Base-by-base conservation (phyloP, 352 stramenopile species). In the Pythium scleroteichum region DNA sequence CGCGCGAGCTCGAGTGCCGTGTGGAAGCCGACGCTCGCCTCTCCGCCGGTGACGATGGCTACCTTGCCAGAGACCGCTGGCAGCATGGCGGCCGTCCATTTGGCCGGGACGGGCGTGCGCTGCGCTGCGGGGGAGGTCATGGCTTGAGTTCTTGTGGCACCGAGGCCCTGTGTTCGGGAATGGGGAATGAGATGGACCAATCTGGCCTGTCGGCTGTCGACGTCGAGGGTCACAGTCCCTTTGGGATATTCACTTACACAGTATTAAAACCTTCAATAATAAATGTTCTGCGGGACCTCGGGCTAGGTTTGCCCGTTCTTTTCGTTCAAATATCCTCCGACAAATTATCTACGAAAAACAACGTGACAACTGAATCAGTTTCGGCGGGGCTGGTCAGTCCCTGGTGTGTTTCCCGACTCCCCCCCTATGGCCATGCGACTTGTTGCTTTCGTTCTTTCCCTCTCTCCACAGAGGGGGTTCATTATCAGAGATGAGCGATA, bases 21-120 rank as follows among this genome's bases (percentile, higher is more conserved):
- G 64, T 79, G 71, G 33, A 66, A 79, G 10, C 78, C 78, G 52
- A 88, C 73, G 2, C 78, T 74, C 12, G 65, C 61, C 79, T 75
- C 24, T 23, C 19, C 47, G 23, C 47, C 47, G 4, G 47, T 53
- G 47, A 53, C 27, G 47, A 53, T 41, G 20, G 72, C 74, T 16
- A 83, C 46, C n/a, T 66, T 91, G 14, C 57, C 57, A 10, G 51
- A 27, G 19, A 39, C 22, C 5, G 10, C 19, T 5, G 38, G 51
- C 14, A 58, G 19, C 32, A 27, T 29, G 4, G 14, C n/a, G 32
- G 39, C 39, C 13, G n/a, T 33, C 51, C 51, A 58, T 24, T 58
- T 14, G 26, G 51, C 13, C 35, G 51, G 51, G 9, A 58, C 51
- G 19, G 38, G 38, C 17, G 38, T 44, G 38, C 38, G 38, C 13